Conservation (phyloP, 1,284 basidiomycete genomes). For the Leccinum subrobustum region DNA sequence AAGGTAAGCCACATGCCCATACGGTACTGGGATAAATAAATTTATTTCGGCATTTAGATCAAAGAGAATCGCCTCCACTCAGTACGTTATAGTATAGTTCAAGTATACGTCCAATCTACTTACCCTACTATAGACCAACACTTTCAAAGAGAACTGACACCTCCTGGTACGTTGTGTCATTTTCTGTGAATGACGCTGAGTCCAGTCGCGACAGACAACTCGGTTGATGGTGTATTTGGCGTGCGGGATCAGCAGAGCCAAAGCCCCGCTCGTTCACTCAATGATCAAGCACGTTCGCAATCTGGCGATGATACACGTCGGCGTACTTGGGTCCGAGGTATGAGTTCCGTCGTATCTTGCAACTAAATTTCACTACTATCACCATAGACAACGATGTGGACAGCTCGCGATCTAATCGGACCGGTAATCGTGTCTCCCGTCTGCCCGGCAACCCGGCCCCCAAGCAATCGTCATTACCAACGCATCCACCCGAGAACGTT, state of each 20-base stretch:
- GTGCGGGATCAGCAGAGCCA: neutral
- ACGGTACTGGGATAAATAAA: neutral
- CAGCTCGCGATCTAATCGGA: neutral
- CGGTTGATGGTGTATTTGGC: neutral
- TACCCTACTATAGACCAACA: neutral
- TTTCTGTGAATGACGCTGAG: neutral
- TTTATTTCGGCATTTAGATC: neutral
- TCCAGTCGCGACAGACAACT: neutral
- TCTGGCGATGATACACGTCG: neutral
- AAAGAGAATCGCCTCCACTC: neutral
- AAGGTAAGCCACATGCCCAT: neutral
- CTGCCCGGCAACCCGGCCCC: neutral
- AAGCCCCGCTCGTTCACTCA: too few relatives aligned
- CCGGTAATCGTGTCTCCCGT: neutral
- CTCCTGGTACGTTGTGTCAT: neutral
- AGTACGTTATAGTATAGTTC: neutral
- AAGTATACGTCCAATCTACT: neutral
- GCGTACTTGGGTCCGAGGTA: neutral
- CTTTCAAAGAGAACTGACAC: neutral
- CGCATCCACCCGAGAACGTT: neutral
- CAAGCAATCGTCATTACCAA: neutral
- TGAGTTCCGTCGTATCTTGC: neutral
- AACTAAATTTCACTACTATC: neutral
- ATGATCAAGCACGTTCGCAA: neutral
- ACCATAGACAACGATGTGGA: neutral